Base-by-base conservation (phyloP, 1,284 basidiomycete species). In the Rhizoctonia solani region DNA sequence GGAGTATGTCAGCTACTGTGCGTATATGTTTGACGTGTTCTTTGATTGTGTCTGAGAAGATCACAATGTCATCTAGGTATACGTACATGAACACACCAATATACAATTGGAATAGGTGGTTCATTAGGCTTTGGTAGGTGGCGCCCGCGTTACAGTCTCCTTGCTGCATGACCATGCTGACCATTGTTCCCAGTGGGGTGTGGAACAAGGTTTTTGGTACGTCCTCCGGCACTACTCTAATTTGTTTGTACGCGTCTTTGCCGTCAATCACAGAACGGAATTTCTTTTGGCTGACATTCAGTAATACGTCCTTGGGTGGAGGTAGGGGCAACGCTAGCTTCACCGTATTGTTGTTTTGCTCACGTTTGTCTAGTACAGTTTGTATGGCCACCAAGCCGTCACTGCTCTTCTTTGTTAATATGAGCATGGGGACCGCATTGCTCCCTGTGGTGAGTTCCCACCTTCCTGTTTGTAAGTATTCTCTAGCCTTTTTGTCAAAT, bases 121-220 rank as follows among this genome's bases (percentile, higher is more conserved):
- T 77, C 77, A 79, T 78, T 1, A 76, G 14, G 0, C 68, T 67
- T 27, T 76, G 75, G 65, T 72, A 77, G 0, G 74, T 77, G 0
- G 71, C 69, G 0, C 70, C 69, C 0, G 69, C 66, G 37, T 77
- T 78, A 23, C 76, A 76, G 21, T 78, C 74, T 0, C 76, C 73
- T 0, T 72, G 73, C 5, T 77, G 77, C 32, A 81, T 73, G 0
- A 78, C 74, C 0, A 67, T 42, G 23, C 77, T 78, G 0, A 75
- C 68, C 75, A 80, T 78, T 6, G 74, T 79, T 0, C 79, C 75
- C 65, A 77, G 72, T 0, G 77, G 76, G 0, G 74, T 79, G 0
- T 73, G 72, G 0, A 80, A 72, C 0, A 73, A 55, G 0, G 73
- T 58, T 0, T 59, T 16, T 5, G 41, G 41, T 44, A 16, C n/a